Conservation (phyloP, 768 basidiomycete species). For the Lactarius quietus region DNA sequence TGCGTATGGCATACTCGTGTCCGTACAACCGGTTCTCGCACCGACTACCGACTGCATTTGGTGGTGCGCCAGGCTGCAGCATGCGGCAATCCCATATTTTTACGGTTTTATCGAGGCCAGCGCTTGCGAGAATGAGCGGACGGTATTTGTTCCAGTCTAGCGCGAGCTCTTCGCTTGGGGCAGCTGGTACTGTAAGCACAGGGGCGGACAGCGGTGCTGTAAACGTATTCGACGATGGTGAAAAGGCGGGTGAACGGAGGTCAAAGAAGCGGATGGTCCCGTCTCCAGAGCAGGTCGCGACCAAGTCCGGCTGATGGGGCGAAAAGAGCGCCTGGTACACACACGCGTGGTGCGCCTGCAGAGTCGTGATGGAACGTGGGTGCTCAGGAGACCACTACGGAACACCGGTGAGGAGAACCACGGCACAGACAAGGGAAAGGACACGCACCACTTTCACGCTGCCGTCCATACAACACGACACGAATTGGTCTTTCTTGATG, state of each 20-base stretch:
- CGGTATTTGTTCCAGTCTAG: slow-evolving; percentile 94
- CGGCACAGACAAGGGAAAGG: background rate
- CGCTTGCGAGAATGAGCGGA: slow-evolving; percentile 71
- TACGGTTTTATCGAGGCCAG: slow-evolving; percentile 70
- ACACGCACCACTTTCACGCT: slow-evolving; percentile 75
- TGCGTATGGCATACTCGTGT: slow-evolving; percentile 88
- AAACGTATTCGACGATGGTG: slow-evolving; percentile 50
- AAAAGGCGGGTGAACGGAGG: slow-evolving; percentile 60
- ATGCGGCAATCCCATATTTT: slow-evolving; percentile 89
- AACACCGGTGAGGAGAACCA: slow-evolving; percentile 5
- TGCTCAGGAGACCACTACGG: slow-evolving; percentile 83
- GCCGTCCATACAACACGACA: slow-evolving; percentile 91
- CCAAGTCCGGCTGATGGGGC: slow-evolving; percentile 77
- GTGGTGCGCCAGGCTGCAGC: slow-evolving; percentile 49
- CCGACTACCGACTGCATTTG: slow-evolving; percentile 59
- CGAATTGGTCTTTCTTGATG: slow-evolving; percentile 81
- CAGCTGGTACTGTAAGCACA: slow-evolving; percentile 73
- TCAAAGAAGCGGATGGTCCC: slow-evolving; percentile 85
- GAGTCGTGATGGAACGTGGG: slow-evolving; percentile 70
- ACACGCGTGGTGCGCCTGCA: slow-evolving; percentile 80
- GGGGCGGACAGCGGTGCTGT: slow-evolving; percentile 66
- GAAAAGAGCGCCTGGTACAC: slow-evolving; percentile 92
- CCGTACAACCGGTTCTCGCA: slow-evolving; percentile 71
- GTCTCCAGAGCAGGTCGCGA: slow-evolving; percentile 85
- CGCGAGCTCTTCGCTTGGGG: slow-evolving; percentile 71